A percentile compares a stretch with the other conserved stretches of the same genome.
phyloP scores from a whole-genome alignment of 768 basidiomycete genomes.

The Phaeolepiota aurea region DNA sequence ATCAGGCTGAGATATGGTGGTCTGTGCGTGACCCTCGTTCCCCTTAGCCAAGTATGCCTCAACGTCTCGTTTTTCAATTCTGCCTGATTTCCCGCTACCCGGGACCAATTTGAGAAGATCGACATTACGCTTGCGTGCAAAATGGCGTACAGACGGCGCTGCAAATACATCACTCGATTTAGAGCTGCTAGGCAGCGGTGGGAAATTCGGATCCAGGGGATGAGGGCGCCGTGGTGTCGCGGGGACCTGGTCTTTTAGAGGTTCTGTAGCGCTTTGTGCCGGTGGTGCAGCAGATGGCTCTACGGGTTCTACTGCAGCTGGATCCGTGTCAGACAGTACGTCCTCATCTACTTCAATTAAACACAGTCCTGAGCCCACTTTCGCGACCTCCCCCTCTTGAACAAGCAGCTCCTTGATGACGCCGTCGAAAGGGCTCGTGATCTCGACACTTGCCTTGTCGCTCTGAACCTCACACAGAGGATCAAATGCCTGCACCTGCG shows the following conservation, averaged over 20 bases:
- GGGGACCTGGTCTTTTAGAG: conserved; percentile 7
- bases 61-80: conserved; percentile 70
- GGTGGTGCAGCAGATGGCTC: conserved; percentile 5
- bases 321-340: conserved; percentile 12
- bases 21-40: not conserved
- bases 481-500: conserved; percentile 56
- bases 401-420: conserved; percentile 65
- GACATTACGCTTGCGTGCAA: conserved; percentile 58
- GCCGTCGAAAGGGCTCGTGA: conserved; percentile 82
- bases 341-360: conserved; percentile 76
- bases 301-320: conserved; percentile 10
- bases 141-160: conserved; percentile 70
- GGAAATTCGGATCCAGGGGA: conserved; percentile 53
- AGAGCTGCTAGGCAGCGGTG: conserved; percentile 8
- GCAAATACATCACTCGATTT: conserved; percentile 42
- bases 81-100: conserved; percentile 67
- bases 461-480: conserved; percentile 79
- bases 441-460: conserved; percentile 88
- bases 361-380: conserved; percentile 74
- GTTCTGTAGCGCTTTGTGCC: conserved; percentile 8
- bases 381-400: conserved; percentile 74
- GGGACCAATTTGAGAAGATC: conserved; percentile 49
- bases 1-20: not conserved
- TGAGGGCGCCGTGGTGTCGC: conserved; percentile 23
- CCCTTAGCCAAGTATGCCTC: conserved; percentile 32